phyloP scores from a whole-genome alignment of 495 filamentous ascomycete species.

The Podospora australis region DNA sequence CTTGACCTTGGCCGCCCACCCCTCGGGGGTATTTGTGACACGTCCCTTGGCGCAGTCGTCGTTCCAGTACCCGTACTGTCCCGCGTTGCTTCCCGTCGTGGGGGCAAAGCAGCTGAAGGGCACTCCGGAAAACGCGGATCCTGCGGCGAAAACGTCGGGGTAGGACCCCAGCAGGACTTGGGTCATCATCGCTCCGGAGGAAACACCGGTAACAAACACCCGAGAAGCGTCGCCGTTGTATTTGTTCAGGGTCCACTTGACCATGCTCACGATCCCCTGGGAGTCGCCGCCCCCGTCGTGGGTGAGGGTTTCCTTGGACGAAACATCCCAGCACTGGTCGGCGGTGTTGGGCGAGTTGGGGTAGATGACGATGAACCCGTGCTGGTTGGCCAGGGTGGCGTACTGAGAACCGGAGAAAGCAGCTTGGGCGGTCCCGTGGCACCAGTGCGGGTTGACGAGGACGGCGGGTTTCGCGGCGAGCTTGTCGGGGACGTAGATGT shows the following conservation, averaged over 20 bases:
- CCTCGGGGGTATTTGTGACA: constrained; percentile 29
- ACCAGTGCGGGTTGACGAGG: constrained; percentile 52
- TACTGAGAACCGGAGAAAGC: constrained; percentile 25
- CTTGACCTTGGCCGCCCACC: constrained; percentile 45
- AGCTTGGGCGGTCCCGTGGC: constrained; percentile 33
- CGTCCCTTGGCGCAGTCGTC: constrained; percentile 45
- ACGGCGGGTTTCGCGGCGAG: constrained; percentile 47
- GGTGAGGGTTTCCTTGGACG: constrained; percentile 36
- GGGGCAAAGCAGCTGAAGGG: constrained; percentile 47
- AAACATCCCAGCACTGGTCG: constrained; percentile 53
- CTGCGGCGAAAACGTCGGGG: constrained; percentile 52
- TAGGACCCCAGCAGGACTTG: constrained; percentile 52
- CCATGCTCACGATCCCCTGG: constrained; percentile 52
- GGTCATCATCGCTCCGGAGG: constrained; percentile 58
- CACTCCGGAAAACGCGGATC: constrained; percentile 48
- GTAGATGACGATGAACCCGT: constrained; percentile 52
- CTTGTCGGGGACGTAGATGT: constrained; percentile 49
- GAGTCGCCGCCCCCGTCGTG: constrained; percentile 49
- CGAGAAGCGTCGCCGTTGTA: constrained; percentile 42
- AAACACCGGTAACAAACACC: constrained; percentile 47
- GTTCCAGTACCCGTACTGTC: constrained; percentile 37
- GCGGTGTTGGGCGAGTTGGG: constrained; percentile 42
- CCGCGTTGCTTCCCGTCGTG: constrained; percentile 28
- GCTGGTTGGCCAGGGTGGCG: constrained; percentile 40
- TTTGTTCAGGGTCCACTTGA: constrained; percentile 40